Conservation (phyloP, 345 rosid genomes). For the Iberis pinnata region DNA sequence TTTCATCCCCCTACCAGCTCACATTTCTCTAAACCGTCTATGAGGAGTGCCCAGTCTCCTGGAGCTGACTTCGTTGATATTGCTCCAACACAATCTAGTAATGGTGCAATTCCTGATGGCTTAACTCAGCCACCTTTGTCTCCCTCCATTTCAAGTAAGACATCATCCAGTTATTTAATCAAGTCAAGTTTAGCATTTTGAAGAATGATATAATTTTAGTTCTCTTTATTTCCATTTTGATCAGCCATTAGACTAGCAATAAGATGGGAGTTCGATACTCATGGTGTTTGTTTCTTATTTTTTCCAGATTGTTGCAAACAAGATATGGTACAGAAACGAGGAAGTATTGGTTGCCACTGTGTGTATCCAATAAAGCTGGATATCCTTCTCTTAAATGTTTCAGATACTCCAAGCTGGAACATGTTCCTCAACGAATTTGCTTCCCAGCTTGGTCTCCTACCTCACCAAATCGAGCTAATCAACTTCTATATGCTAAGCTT, state of each 20-base stretch:
- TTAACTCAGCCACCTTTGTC: constrained; percentile 82
- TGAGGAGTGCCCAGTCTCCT: constrained; percentile 48
- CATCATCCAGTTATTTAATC: not conserved
- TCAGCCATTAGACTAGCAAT: constrained; percentile 2
- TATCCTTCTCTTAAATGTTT: constrained; percentile 81
- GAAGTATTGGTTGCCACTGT: constrained; percentile 69
- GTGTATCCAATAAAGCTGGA: constrained; percentile 98
- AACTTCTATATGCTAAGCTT: constrained; percentile 68
- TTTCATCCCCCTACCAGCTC: constrained; percentile 59
- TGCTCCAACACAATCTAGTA: constrained; percentile 57
- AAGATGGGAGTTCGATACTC: constrained; percentile 1
- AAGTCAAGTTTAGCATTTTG: not conserved
- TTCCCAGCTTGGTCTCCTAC: constrained; percentile 62
- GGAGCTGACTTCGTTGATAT: constrained; percentile 50
- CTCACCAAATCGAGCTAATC: constrained; percentile 75
- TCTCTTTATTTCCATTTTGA: not conserved
- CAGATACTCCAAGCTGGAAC: constrained; percentile 67
- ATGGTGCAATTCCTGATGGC: constrained; percentile 46
- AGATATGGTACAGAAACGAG: constrained; percentile 65
- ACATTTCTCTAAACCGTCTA: constrained; percentile 52
- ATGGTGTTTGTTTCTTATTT: constrained; percentile 21
- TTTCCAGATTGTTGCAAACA: constrained; percentile 78
- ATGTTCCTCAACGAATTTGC: constrained; percentile 64
- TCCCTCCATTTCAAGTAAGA: constrained; percentile 60
- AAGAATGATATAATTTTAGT: not conserved